These are phyloP conservation scores for Trifolium dubium DNA, from an alignment of 306 rosid species.

Conservation along the genomic window DNA sequence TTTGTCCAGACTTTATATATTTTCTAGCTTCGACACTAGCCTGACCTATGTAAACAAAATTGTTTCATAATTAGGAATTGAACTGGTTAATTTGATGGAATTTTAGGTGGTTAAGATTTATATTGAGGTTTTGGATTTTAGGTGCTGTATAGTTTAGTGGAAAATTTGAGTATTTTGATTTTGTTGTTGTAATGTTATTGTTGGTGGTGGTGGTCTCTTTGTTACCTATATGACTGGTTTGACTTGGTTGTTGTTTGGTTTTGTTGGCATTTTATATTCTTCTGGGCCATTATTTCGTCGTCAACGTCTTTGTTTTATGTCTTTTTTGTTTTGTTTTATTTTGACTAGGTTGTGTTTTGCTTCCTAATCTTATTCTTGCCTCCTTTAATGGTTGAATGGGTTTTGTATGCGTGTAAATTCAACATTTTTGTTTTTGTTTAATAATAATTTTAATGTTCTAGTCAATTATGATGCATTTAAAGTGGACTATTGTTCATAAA, in stretches of 20 bases:
- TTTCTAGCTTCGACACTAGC: too few relatives aligned
- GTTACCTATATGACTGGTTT: slow-evolving; percentile 19
- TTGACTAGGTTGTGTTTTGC: slow-evolving; percentile 34
- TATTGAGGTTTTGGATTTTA: slow-evolving; percentile 17
- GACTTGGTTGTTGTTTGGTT: slow-evolving; percentile 32
- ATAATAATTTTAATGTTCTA: neutral
- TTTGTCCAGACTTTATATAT: too few relatives aligned
- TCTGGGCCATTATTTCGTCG: neutral
- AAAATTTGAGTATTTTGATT: slow-evolving; percentile 1
- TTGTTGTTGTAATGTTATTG: neutral
- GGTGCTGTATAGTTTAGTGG: slow-evolving; percentile 26
- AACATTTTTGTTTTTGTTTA: neutral
- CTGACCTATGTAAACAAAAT: too few relatives aligned
- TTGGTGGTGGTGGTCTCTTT: neutral
- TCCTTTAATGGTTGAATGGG: slow-evolving; percentile 31
- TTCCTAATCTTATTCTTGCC: slow-evolving; percentile 10
- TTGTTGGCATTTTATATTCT: slow-evolving; percentile 26
- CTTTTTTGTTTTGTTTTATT: slow-evolving; percentile 2
- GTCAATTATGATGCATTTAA: slow-evolving; percentile 27
- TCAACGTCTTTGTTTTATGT: slow-evolving; percentile 11
- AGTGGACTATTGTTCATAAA: neutral
- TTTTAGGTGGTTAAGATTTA: neutral
- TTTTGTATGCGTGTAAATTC: slow-evolving; percentile 7
- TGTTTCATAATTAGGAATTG: too few relatives aligned
- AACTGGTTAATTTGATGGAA: neutral